Evolutionary conservation across 805 yeast species (phyloP).

Genomic region (Starmerella bombi): DNA sequence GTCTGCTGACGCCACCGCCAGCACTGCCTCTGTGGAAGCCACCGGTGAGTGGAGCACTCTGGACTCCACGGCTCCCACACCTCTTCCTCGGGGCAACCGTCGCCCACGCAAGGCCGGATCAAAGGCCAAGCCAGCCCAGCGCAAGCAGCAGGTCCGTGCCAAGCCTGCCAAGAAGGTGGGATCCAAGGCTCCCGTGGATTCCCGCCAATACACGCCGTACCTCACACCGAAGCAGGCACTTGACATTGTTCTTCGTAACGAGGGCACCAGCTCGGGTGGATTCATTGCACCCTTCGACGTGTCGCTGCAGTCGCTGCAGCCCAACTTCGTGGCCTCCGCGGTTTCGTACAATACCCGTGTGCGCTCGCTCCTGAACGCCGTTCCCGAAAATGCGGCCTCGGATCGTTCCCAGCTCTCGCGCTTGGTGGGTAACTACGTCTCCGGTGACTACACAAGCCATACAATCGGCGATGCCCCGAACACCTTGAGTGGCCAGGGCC

Average conservation of each 20-base stretch:
- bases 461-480: neutral
- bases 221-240: conserved; percentile 15
- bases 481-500: conserved; percentile 2
- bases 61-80: neutral
- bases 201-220: conserved; percentile 3
- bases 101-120: conserved; percentile 2
- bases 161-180: neutral
- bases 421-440: conserved; percentile 7
- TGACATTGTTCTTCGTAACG: conserved; percentile 13
- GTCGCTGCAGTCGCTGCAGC: conserved; percentile 11
- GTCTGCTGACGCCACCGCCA: neutral
- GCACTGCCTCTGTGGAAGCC: neutral
- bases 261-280: conserved; percentile 11
- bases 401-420: conserved; percentile 6
- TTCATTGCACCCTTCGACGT: conserved; percentile 12
- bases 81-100: neutral
- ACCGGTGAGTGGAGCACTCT: conserved; percentile 1
- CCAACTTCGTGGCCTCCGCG: conserved; percentile 9
- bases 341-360: conserved; percentile 19
- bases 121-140: neutral
- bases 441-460: conserved; percentile 9
- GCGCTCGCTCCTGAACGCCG: conserved; percentile 16
- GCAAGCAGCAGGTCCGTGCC: neutral
- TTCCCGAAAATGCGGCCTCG: neutral
- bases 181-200: neutral